Conservation (phyloP, 345 rosid genomes). For the Eutrema yunnanense region DNA sequence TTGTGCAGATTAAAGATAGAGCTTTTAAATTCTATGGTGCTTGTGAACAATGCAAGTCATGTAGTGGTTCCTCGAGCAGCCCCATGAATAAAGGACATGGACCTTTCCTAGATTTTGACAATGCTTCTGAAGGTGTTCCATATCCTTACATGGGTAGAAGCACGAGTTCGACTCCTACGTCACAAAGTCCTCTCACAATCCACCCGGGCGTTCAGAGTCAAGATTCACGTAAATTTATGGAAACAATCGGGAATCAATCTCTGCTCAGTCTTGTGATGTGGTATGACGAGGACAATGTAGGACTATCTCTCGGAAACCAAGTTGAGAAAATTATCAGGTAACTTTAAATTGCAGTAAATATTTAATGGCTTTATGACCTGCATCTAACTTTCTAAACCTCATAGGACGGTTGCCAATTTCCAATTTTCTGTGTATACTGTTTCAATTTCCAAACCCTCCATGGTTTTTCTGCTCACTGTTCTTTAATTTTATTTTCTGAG, state of each 20-base stretch:
- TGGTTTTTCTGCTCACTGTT: no score
- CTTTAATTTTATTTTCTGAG: no score
- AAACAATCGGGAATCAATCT: slow-evolving; percentile 52
- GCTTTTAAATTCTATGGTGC: slow-evolving; percentile 83
- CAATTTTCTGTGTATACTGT: no score
- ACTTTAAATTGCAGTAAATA: no score
- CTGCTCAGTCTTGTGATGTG: slow-evolving; percentile 62
- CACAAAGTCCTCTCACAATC: slow-evolving; percentile 39
- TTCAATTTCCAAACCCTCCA: no score
- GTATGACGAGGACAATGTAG: slow-evolving; percentile 45
- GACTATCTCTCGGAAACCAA: no score
- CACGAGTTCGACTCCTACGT: slow-evolving; percentile 84
- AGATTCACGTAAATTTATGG: slow-evolving; percentile 36
- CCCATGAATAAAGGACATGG: slow-evolving; percentile 57
- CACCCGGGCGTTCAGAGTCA: slow-evolving; percentile 39
- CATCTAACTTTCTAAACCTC: no score
- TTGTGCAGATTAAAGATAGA: slow-evolving; percentile 82
- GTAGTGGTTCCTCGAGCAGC: slow-evolving; percentile 64
- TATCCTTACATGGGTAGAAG: slow-evolving; percentile 70
- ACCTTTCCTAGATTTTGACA: slow-evolving; percentile 62
- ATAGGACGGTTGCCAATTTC: no score
- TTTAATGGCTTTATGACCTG: no score
- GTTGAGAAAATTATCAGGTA: no score
- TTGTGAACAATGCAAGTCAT: slow-evolving; percentile 79
- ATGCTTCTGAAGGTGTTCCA: slow-evolving; percentile 73